phyloP scores from a whole-genome alignment of 805 yeast genomes.

The Lipomyces orientalis region DNA sequence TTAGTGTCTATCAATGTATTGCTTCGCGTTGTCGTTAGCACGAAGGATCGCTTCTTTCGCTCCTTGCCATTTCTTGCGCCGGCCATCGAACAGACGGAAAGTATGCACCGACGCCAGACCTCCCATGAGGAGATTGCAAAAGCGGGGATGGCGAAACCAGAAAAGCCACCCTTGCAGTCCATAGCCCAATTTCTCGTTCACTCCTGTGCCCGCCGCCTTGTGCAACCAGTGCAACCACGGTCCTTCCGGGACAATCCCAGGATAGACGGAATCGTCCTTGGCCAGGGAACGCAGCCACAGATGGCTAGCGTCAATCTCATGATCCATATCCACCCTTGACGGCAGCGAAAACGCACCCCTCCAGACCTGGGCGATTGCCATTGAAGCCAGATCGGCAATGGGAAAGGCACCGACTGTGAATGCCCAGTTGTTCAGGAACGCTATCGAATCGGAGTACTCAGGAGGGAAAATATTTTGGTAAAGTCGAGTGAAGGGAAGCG shows the following conservation, averaged over 20 bases:
- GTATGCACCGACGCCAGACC: background rate
- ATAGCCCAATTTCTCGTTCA: background rate
- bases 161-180: background rate
- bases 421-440: background rate
- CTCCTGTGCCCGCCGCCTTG: background rate
- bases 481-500: background rate
- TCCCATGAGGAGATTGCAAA: background rate
- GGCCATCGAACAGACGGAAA: background rate
- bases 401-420: background rate
- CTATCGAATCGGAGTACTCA: background rate
- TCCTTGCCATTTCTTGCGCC: background rate
- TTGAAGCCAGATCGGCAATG: background rate
- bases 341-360: background rate
- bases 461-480: background rate
- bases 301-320: background rate
- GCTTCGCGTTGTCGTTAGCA: background rate
- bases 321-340: background rate
- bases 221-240: background rate
- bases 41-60: background rate
- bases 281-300: background rate
- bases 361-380: background rate
- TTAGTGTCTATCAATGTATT: background rate
- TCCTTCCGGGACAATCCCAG: background rate
- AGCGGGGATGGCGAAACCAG: background rate
- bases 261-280: background rate